Percentiles rank a stretch among this genome's conserved stretches.
phyloP scores from a whole-genome alignment of 78 protist genomes.

The Cavenderia fasciculata region DNA sequence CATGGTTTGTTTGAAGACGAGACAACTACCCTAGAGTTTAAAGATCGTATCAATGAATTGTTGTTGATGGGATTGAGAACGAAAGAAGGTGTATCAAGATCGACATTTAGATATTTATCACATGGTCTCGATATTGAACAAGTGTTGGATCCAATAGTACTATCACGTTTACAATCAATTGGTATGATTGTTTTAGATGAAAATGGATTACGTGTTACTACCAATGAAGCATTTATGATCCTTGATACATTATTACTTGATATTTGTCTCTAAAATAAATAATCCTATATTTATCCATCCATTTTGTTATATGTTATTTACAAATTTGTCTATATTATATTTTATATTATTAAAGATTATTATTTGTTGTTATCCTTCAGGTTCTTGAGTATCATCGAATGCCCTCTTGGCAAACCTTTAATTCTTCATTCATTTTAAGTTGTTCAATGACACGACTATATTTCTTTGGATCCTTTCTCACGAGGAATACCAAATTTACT shows the following conservation, averaged over 20 bases:
- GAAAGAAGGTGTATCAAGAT: slow-evolving; percentile 33
- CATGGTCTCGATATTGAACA: not conserved
- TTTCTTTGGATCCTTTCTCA: slow-evolving; percentile 80
- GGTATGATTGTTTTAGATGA: too few species aligned
- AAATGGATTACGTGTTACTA: too few species aligned
- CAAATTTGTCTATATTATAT: too few species aligned
- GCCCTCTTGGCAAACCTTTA: slow-evolving; percentile 80
- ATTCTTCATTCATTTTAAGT: slow-evolving; percentile 71
- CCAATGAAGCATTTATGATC: too few species aligned
- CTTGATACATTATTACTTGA: too few species aligned
- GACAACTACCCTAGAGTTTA: not conserved
- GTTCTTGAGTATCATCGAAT: slow-evolving; percentile 50
- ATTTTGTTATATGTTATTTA: too few species aligned
- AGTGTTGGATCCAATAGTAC: too few species aligned
- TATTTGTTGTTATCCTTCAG: too few species aligned
- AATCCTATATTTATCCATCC: too few species aligned
- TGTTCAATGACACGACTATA: slow-evolving; percentile 70
- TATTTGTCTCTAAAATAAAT: too few species aligned
- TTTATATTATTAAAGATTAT: too few species aligned
- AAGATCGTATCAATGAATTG: slow-evolving; percentile 22
- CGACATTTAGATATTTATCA: slow-evolving; percentile 11
- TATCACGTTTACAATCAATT: too few species aligned
- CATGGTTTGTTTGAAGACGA: not conserved
- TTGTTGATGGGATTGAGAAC: slow-evolving; percentile 65
- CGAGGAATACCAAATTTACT: slow-evolving; percentile 70